These are phyloP conservation scores for Leccinum boreale DNA, from an alignment of 768 basidiomycete species.

Conservation along the genomic window DNA sequence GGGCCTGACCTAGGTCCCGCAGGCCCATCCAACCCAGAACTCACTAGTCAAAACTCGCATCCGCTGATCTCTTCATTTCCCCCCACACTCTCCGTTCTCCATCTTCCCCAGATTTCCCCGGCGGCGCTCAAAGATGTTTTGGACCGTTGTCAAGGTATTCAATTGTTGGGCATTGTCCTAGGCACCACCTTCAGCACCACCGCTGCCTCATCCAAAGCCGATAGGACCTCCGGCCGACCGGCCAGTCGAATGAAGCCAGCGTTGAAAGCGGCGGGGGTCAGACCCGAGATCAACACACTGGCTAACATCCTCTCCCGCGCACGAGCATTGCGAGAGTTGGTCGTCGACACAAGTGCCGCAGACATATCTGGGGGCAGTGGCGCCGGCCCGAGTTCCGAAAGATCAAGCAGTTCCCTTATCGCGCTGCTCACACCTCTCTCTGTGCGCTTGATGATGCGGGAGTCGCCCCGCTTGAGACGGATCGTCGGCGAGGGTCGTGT, in stretches of 20 bases:
- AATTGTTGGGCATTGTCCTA: conserved; percentile 18
- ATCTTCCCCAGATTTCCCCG: conserved; percentile 23
- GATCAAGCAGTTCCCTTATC: neutral
- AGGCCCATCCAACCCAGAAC: neutral
- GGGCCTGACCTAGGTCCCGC: conserved; percentile 1
- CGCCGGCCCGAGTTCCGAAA: neutral
- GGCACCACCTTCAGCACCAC: conserved; percentile 8
- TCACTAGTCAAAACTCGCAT: conserved; percentile 22
- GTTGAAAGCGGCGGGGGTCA: neutral
- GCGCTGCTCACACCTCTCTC: conserved; percentile 40
- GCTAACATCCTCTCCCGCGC: conserved; percentile 15
- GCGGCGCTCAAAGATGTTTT: conserved; percentile 19
- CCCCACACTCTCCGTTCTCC: conserved; percentile 33
- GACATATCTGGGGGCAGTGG: neutral
- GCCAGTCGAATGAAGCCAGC: neutral
- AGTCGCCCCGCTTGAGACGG: conserved; percentile 36
- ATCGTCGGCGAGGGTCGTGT: conserved; percentile 48
- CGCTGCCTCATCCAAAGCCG: neutral
- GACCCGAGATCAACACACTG: conserved; percentile 15
- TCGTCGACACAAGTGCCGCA: conserved; percentile 14
- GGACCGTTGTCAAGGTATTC: conserved; percentile 17
- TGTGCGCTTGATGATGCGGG: conserved; percentile 43
- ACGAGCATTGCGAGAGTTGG: conserved; percentile 10
- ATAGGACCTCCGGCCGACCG: neutral
- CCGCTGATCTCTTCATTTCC: conserved; percentile 30